Conservation (phyloP, 352 stramenopile species). For the Peronosclerospora sorghi region DNA sequence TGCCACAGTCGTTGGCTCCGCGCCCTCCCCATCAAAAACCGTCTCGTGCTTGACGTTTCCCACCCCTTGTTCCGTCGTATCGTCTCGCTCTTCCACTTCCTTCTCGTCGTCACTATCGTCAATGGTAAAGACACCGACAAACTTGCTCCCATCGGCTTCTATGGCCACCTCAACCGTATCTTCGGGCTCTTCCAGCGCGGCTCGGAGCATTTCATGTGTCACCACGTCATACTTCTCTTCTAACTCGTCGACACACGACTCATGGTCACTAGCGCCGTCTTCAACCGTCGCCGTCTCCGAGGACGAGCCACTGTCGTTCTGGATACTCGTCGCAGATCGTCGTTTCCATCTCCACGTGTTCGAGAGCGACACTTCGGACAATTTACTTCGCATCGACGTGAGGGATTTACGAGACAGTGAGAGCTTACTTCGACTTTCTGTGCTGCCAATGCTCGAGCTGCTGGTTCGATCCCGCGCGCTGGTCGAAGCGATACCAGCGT, state of each 20-base stretch:
- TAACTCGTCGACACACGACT: slow-evolving; percentile 36
- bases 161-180: slow-evolving; percentile 7
- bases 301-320: slow-evolving; percentile 48
- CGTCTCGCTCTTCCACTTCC: slow-evolving; percentile 42
- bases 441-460: slow-evolving; percentile 13
- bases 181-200: slow-evolving; percentile 24
- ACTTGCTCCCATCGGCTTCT: slow-evolving; percentile 24
- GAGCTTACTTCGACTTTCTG: slow-evolving; percentile 22
- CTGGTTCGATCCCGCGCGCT: slow-evolving; percentile 23
- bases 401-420: slow-evolving; percentile 47
- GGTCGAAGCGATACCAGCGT: slow-evolving; percentile 59
- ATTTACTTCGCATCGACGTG: slow-evolving; percentile 37
- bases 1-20: no score
- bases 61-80: slow-evolving; percentile 2
- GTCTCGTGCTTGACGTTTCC: neutral
- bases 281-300: slow-evolving; percentile 52
- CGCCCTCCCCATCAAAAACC: neutral
- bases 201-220: slow-evolving; percentile 30
- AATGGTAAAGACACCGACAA: slow-evolving; percentile 73
- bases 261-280: slow-evolving; percentile 51
- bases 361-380: slow-evolving; percentile 59
- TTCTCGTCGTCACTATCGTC: slow-evolving; percentile 73
- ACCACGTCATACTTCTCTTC: slow-evolving; percentile 29
- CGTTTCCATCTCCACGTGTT: slow-evolving; percentile 47
- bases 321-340: slow-evolving; percentile 27